Percentiles rank a stretch among this genome's conserved stretches.
These are phyloP conservation scores for Paspalum notatum DNA, from an alignment of 176 grass and related monocot species.

Conservation along the genomic window DNA sequence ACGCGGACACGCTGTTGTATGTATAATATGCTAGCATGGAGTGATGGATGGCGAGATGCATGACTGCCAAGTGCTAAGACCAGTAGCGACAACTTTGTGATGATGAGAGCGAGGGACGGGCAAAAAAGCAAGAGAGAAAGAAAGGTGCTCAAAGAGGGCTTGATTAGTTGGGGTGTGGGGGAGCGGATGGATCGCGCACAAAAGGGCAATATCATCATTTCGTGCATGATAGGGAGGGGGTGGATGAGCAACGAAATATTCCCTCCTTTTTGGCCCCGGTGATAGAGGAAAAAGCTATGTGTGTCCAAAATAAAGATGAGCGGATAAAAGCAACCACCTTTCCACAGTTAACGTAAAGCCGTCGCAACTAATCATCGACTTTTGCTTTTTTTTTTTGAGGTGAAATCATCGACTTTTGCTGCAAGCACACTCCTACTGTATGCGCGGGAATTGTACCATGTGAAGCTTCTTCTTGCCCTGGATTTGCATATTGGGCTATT, in stretches of 20 bases:
- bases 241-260: conserved; percentile 43
- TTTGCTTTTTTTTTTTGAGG: no score
- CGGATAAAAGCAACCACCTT: conserved; percentile 10
- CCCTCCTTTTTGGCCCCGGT: conserved; percentile 12
- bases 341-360: background rate
- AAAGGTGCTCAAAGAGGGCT: conserved; percentile 6
- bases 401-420: background rate
- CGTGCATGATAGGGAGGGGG: conserved; percentile 34
- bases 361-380: background rate
- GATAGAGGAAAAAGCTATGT: conserved; percentile 28
- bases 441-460: no score
- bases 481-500: no score
- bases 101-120: background rate
- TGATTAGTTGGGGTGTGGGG: conserved; percentile 38
- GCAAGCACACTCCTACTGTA: background rate
- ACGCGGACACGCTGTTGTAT: no score
- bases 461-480: no score
- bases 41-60: background rate
- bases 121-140: background rate
- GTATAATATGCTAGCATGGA: background rate
- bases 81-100: conserved; percentile 6
- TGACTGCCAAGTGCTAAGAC: conserved; percentile 2
- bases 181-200: conserved; percentile 19
- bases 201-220: conserved; percentile 41
- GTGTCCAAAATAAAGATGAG: conserved; percentile 19